These are phyloP conservation scores for Tirmania nivea DNA, from an alignment of 495 filamentous ascomycete species.

Conservation along the genomic window DNA sequence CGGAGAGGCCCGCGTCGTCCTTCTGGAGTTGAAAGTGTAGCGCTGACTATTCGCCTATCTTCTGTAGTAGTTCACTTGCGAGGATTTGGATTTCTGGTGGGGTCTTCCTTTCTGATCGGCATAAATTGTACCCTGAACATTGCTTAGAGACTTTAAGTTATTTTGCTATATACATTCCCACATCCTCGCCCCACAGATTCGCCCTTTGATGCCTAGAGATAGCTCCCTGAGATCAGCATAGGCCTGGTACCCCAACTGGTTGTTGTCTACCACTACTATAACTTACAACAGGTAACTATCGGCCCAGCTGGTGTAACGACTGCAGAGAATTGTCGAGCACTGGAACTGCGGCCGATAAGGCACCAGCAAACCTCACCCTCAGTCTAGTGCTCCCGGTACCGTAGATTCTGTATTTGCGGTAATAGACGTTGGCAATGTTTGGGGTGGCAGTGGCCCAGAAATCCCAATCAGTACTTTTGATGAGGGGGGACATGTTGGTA, in stretches of 20 bases:
- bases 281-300: constrained; percentile 15
- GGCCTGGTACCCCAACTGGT: no score
- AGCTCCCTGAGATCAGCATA: constrained; percentile 1
- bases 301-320: constrained; percentile 26
- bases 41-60: neutral
- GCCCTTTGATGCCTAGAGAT: neutral
- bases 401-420: constrained; percentile 37
- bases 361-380: constrained; percentile 28
- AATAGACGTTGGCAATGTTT: constrained; percentile 32
- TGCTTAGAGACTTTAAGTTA: neutral
- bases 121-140: neutral
- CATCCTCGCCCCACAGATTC: neutral
- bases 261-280: no score
- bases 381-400: constrained; percentile 36
- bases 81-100: neutral
- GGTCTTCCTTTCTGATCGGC: neutral
- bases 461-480: constrained; percentile 41
- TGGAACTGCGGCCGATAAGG: constrained; percentile 24
- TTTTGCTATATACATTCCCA: neutral
- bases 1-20: neutral
- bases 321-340: constrained; percentile 33
- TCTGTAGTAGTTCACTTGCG: neutral
- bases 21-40: neutral
- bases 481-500: constrained; percentile 30
- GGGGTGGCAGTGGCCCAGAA: constrained; percentile 30